Conservation (phyloP, 2,329 filamentous ascomycete species). For the Zasmidium citrigriseum region DNA sequence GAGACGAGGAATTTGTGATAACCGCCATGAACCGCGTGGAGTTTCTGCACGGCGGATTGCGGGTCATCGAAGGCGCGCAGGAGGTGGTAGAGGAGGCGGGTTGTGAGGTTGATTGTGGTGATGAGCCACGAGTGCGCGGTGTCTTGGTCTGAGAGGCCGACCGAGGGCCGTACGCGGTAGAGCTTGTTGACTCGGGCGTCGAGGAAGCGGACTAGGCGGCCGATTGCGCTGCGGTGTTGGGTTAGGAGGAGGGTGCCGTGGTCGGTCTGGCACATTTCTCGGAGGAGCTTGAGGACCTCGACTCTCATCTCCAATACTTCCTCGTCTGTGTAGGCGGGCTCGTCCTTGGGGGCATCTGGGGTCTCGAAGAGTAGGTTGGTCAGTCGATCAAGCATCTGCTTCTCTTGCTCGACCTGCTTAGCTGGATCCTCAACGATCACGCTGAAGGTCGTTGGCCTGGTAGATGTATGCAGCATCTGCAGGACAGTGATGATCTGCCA, state of each 20-base stretch:
- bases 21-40: slow-evolving; percentile 69
- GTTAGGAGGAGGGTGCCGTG: slow-evolving; percentile 69
- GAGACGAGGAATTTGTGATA: slow-evolving; percentile 80
- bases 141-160: slow-evolving; percentile 11
- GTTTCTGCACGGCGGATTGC: slow-evolving; percentile 69
- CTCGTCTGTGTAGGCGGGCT: slow-evolving; percentile 41
- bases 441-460: slow-evolving; percentile 65
- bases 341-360: slow-evolving; percentile 44
- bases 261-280: slow-evolving; percentile 62
- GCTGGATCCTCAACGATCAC: slow-evolving; percentile 57
- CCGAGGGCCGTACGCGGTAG: slow-evolving; percentile 45
- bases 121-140: slow-evolving; percentile 44
- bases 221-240: slow-evolving; percentile 67
- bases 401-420: slow-evolving; percentile 39
- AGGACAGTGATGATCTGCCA: slow-evolving; percentile 66
- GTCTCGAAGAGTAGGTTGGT: slow-evolving; percentile 63
- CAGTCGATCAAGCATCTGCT: slow-evolving; percentile 61
- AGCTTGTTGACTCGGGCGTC: slow-evolving; percentile 69
- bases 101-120: slow-evolving; percentile 59
- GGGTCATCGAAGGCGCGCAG: slow-evolving; percentile 57
- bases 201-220: slow-evolving; percentile 72
- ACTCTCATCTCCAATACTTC: slow-evolving; percentile 50
- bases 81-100: slow-evolving; percentile 63
- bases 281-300: slow-evolving; percentile 47
- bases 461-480: slow-evolving; percentile 66